Evolutionary conservation across 805 yeast species (phyloP), one percentile per base, ranked within the genome.

Genomic region (Ogataea pignaliae): DNA sequence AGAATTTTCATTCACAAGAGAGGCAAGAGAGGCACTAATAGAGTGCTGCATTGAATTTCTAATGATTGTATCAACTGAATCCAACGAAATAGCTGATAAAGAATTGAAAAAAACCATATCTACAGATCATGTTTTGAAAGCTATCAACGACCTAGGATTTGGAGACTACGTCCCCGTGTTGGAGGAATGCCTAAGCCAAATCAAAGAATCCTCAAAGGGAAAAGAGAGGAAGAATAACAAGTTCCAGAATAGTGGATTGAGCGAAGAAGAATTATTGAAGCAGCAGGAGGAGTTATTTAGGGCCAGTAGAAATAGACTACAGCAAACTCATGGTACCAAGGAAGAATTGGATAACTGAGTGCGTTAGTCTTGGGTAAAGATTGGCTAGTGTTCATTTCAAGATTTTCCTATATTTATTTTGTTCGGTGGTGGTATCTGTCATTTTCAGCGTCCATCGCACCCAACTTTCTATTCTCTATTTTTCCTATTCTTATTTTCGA

Each of bases 101-200:
- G 99, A 93, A 61, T 81, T 95, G 42, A 93, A 93, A 65, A 93
- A 93, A 66, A 93, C 99, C 2, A 93, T 93, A 36, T 95, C 97
- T 0, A 85, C 96, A 2, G 99, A 93, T 62, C 99, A 93, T 61
- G 97, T 93, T 33, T 76, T 91, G 50, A 85, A 83, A 57, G 97
- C 98, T 0, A 69, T 93, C 37, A 82, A 79, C 48, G 96, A 86
- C 56, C 72, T 93, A 43, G 99, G 96, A 26, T 93, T 88, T 64
- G 75, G 75, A 28, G 89, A 87, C 46, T 93, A 91, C 63, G 73
- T 93, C 41, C 90, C 85, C 31, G 83, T 88, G 26, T 78, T 93
- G 37, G 83, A 86, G 56, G 82, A 83, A 50, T 87, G 87, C 17
- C 71, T 91, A 50, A 78, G 73, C 36, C 96, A 90, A 54, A 96